Evolutionary conservation across 768 basidiomycete genomes (phyloP), one percentile per base, ranked within the genome.

Genomic region (Tulasnella sp.): DNA sequence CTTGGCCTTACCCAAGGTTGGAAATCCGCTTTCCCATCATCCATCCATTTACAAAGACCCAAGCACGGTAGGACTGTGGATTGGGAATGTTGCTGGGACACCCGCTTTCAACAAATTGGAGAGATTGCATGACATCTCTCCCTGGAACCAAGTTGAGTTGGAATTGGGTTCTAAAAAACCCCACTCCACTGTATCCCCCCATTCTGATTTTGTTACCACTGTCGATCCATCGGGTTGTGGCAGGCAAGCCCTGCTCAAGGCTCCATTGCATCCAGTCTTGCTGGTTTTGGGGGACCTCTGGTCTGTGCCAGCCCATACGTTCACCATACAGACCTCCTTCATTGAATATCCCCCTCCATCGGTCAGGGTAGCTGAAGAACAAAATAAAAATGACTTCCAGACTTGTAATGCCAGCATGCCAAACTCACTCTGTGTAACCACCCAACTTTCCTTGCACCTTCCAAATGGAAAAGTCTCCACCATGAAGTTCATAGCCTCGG

Each of bases 41-140:
- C 93, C 93, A 95, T 15, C 93, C 93, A 79, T 95, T 94, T 25
- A 94, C 90, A 77, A 92, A 94, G 54, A 94, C 79, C 64, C 89
- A 85, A 3, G 90, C 89, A 19, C 93, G 87, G 80, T 93, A 94
- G 31, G 91, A 86, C 79, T 91, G 89, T 25, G 6, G 45, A 7
- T 8, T 38, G 36, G 38, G 58, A 64, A 34, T 34, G 1, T 8
- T 64, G n/a, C 15, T 40, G 25, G 49, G 15, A 52, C 52, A 36
- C 17, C 64, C 36, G 4, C 86, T 86, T 5, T 89, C 86, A 69
- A 89, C 87, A 80, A 93, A 94, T 0, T 86, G 88, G 80, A 94
- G 92, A 17, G 90, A 91, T 79, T 94, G 83, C 78, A 88, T 88
- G 5, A 88, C 86, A 79, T 94, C 93, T n/a, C 88, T 82, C 29